Evolutionary conservation across 305 asterid genomes (phyloP).

Genomic region (Striga hermonthica): DNA sequence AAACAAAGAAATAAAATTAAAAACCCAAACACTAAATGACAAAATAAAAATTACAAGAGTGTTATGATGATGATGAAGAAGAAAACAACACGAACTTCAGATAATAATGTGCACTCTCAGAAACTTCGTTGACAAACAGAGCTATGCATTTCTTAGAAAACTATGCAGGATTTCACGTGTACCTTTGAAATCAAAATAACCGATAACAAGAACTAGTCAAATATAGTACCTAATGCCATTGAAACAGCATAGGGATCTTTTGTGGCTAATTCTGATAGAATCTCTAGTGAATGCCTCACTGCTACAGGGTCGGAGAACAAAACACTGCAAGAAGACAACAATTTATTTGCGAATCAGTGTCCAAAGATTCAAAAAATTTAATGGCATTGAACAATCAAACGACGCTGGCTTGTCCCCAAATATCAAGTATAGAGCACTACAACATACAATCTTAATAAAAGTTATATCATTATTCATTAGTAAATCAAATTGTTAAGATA

Average conservation of each 20-base stretch:
- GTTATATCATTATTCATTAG: conserved; percentile 1
- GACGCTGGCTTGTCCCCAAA: conserved; percentile 21
- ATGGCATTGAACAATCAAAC: conserved; percentile 11
- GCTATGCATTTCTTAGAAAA: conserved; percentile 5
- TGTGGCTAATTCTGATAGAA: conserved; percentile 76
- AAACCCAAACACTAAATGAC: too few relatives aligned
- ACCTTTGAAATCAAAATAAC: conserved; percentile 23
- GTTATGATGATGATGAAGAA: background rate
- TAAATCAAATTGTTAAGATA: conserved; percentile 18
- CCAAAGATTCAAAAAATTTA: conserved; percentile 16
- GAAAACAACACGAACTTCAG: background rate
- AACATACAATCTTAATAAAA: conserved; percentile 7
- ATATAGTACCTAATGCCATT: conserved; percentile 78
- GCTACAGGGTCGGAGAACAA: conserved; percentile 95
- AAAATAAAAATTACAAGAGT: too few relatives aligned
- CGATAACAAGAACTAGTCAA: conserved; percentile 18
- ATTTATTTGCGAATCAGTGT: conserved; percentile 27
- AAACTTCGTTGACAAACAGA: conserved; percentile 5
- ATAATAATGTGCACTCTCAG: conserved; percentile 17
- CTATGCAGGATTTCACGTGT: conserved; percentile 23
- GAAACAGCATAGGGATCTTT: conserved; percentile 94
- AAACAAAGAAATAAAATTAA: background rate
- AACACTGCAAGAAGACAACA: conserved; percentile 59
- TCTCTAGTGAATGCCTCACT: conserved; percentile 91
- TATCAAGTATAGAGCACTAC: background rate